Evolutionary conservation across 208 protist genomes (phyloP).

Genomic region (Acanthamoeba healyi): DNA sequence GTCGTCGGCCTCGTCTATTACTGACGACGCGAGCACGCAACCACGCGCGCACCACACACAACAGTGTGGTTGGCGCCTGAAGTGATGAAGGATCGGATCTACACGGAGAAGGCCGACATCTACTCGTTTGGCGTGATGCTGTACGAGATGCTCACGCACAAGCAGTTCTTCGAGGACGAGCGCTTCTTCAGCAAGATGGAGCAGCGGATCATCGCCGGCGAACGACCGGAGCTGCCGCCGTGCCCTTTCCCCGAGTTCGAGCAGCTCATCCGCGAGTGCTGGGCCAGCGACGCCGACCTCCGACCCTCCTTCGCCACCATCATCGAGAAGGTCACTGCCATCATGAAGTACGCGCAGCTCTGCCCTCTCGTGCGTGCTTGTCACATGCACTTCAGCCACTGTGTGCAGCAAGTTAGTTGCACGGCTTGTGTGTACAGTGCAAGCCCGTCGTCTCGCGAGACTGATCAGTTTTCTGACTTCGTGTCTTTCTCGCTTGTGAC

Average conservation of each 20-base stretch:
- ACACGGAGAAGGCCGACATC: constrained; percentile 61
- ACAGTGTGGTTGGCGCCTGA: constrained; percentile 74
- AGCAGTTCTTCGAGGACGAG: constrained; percentile 82
- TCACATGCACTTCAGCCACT: too few species aligned
- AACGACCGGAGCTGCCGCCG: constrained; percentile 77
- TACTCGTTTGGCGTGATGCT: constrained; percentile 71
- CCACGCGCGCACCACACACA: background rate
- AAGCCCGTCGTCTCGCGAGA: too few species aligned
- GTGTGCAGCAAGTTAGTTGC: too few species aligned
- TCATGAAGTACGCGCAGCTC: constrained; percentile 4
- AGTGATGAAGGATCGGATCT: constrained; percentile 75
- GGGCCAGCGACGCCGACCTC: constrained; percentile 34
- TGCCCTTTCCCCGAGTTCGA: constrained; percentile 46
- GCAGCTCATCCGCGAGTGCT: constrained; percentile 79
- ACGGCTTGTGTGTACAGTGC: background rate
- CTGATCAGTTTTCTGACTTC: too few species aligned
- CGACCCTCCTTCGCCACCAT: constrained; percentile 47
- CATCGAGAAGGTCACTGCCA: background rate
- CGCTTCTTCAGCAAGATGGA: constrained; percentile 78
- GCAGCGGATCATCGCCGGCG: constrained; percentile 77
- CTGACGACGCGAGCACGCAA: background rate
- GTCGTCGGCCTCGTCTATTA: background rate
- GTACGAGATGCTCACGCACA: constrained; percentile 65
- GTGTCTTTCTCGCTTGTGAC: background rate
- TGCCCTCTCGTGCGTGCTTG: background rate